Evolutionary conservation across 768 basidiomycete species (phyloP).

Genomic region (Tricholoma saponaceum): DNA sequence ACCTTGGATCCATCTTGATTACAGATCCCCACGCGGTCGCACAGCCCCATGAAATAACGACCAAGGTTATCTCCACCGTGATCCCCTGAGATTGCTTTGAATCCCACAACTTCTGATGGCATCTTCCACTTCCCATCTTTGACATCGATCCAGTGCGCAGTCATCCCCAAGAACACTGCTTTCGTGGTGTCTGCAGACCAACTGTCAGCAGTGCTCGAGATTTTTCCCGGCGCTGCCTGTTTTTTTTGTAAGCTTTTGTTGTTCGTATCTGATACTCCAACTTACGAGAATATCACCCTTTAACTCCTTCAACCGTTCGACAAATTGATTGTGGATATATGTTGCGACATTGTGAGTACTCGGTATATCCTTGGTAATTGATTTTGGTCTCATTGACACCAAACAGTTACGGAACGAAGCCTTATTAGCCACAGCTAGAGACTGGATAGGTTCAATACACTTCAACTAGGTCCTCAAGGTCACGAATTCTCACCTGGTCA

Average conservation of each 20-base stretch:
- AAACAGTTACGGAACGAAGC: slow-evolving; percentile 3
- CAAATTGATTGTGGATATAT: slow-evolving; percentile 1
- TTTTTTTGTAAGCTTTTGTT: background rate
- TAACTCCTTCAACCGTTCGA: background rate
- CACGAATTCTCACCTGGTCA: background rate
- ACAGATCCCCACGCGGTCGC: background rate
- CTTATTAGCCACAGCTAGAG: slow-evolving; percentile 1
- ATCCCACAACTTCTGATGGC: background rate
- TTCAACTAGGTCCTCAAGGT: background rate
- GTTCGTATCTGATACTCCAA: background rate
- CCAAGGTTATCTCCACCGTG: background rate
- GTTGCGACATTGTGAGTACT: background rate
- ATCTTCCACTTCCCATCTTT: background rate
- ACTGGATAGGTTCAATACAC: background rate
- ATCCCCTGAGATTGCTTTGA: background rate
- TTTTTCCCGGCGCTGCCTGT: background rate
- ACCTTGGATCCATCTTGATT: too few relatives aligned
- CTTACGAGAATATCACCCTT: slow-evolving; percentile 3
- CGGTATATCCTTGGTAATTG: background rate
- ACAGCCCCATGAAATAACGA: background rate
- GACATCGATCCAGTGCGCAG: background rate
- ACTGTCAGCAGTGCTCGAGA: background rate
- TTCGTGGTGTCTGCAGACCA: background rate
- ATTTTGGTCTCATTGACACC: background rate
- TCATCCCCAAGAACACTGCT: too few relatives aligned